Evolutionary conservation across 208 protist species (phyloP).

Genomic region (Naegleria lovaniensis): DNA sequence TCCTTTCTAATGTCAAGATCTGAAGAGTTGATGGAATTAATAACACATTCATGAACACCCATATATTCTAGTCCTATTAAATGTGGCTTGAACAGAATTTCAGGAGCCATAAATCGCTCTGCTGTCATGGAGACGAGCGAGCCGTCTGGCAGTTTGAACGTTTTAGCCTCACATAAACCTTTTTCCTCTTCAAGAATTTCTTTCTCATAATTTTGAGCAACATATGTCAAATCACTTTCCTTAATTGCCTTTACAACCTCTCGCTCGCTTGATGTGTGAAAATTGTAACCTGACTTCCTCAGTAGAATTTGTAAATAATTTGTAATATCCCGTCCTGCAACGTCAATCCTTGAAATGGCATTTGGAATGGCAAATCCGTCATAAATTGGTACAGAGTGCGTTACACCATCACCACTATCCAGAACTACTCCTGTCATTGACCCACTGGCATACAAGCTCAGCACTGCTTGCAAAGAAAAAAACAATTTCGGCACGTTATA

Average conservation of each 20-base stretch:
- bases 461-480: slow-evolving; percentile 77
- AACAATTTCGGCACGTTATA: slow-evolving; percentile 86
- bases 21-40: slow-evolving; percentile 81
- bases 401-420: slow-evolving; percentile 96
- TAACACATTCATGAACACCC: slow-evolving; percentile 78
- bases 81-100: slow-evolving; percentile 89
- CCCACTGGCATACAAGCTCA: slow-evolving; percentile 94
- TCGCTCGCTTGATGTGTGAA: not conserved
- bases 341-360: slow-evolving; percentile 73
- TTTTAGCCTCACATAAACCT: not conserved
- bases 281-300: not conserved
- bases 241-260: slow-evolving; percentile 16
- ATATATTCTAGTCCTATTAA: slow-evolving; percentile 80
- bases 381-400: slow-evolving; percentile 93
- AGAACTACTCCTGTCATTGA: slow-evolving; percentile 93
- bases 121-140: slow-evolving; percentile 71
- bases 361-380: slow-evolving; percentile 84
- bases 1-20: slow-evolving; percentile 68
- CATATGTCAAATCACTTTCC: not conserved
- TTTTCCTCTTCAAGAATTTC: not conserved
- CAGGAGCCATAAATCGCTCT: slow-evolving; percentile 83
- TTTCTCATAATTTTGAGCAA: not conserved
- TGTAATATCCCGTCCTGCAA: slow-evolving; percentile 93
- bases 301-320: slow-evolving; percentile 51
- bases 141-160: slow-evolving; percentile 78